These are phyloP conservation scores for Hansenula sp. DNA, from an alignment of 1,139 yeast species.

Conservation along the genomic window DNA sequence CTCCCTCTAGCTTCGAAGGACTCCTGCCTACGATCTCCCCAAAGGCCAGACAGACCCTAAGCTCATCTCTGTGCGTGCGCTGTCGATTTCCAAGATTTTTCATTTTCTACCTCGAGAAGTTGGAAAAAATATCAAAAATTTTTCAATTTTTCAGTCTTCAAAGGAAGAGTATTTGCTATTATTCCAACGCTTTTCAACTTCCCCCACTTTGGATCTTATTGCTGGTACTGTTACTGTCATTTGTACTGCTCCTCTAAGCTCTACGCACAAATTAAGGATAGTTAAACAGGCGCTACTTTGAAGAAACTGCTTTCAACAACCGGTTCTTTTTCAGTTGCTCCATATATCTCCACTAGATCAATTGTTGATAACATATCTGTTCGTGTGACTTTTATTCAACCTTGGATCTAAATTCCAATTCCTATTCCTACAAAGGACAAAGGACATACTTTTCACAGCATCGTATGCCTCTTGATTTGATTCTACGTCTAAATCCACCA, in stretches of 20 bases:
- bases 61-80: too few relatives aligned
- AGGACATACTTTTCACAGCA: too few relatives aligned
- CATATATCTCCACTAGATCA: too few relatives aligned
- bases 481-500: conserved; percentile 5
- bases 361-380: background rate
- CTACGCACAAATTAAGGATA: too few relatives aligned
- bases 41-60: too few relatives aligned
- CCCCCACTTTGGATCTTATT: background rate
- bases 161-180: background rate
- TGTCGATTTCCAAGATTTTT: too few relatives aligned
- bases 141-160: background rate
- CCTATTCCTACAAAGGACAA: background rate
- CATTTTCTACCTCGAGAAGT: too few relatives aligned
- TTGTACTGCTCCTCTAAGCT: too few relatives aligned
- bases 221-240: too few relatives aligned
- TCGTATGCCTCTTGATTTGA: conserved; percentile 5
- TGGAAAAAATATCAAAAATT: background rate
- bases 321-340: background rate
- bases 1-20: too few relatives aligned
- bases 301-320: background rate
- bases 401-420: background rate
- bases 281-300: too few relatives aligned
- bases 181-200: background rate
- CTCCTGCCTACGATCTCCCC: too few relatives aligned
- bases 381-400: background rate